phyloP scores from a whole-genome alignment of 768 basidiomycete genomes.

The Pulveroboletus sp. region DNA sequence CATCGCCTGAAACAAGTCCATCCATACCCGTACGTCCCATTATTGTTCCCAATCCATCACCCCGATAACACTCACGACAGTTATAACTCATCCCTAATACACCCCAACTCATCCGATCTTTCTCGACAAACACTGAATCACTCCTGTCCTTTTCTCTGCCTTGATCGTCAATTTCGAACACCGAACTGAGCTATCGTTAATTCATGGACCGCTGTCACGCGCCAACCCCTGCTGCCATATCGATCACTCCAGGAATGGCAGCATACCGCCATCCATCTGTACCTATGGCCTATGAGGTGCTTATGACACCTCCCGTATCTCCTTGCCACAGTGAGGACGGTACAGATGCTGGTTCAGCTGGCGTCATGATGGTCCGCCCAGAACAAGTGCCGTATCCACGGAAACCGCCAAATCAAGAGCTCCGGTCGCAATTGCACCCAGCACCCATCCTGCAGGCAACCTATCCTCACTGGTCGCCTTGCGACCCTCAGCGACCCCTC shows the following conservation, averaged over 20 bases:
- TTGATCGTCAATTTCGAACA: no score
- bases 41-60: not conserved
- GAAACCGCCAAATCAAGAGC: conserved; percentile 10
- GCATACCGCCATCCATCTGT: conserved; percentile 37
- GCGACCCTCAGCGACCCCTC: conserved; percentile 2
- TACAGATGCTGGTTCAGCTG: conserved; percentile 14
- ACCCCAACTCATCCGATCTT: conserved; percentile 1
- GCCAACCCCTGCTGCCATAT: conserved; percentile 18
- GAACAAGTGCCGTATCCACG: conserved; percentile 10
- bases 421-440: conserved; percentile 5
- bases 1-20: conserved; percentile 10
- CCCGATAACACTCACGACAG: not conserved
- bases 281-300: conserved; percentile 51
- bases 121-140: not conserved
- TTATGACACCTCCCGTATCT: conserved; percentile 70
- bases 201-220: conserved; percentile 18
- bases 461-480: conserved; percentile 12
- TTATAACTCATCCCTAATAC: conserved; percentile 7
- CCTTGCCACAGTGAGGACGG: conserved; percentile 49
- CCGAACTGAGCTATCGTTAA: no score
- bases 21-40: conserved; percentile 10
- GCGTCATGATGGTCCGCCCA: conserved; percentile 8
- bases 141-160: not conserved
- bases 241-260: conserved; percentile 10
- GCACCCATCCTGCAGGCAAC: conserved; percentile 3